Evolutionary conservation across 2,329 filamentous ascomycete species (phyloP).

Genomic region (Blumeria graminis): DNA sequence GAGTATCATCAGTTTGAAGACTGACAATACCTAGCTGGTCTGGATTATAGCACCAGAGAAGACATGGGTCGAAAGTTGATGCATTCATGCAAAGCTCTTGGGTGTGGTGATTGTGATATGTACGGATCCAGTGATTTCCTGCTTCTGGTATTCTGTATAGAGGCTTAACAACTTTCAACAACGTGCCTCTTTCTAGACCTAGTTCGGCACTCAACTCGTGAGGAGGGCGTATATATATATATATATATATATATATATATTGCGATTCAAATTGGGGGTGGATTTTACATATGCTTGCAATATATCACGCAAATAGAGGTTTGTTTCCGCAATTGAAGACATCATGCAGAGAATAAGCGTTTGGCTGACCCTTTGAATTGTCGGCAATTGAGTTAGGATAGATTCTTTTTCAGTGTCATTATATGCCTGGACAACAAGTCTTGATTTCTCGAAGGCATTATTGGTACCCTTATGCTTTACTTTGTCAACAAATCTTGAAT

Average conservation of each 20-base stretch:
- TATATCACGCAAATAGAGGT: constrained; percentile 4
- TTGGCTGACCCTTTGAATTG: constrained; percentile 4
- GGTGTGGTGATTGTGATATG: constrained; percentile 3
- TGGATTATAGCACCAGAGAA: not conserved
- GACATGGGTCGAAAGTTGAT: constrained; percentile 3
- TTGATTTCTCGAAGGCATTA: constrained; percentile 5
- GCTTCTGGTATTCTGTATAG: constrained; percentile 5
- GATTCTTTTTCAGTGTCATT: constrained; percentile 3
- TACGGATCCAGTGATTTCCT: constrained; percentile 4
- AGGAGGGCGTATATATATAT: constrained; percentile 1
- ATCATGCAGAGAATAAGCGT: constrained; percentile 3
- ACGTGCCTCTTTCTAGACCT: not conserved
- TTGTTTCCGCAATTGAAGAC: not conserved
- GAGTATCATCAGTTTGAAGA: constrained; percentile 5
- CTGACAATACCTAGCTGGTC: constrained; percentile 3
- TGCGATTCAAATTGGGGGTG: constrained; percentile 1
- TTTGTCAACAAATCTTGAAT: constrained; percentile 5
- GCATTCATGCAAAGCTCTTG: constrained; percentile 1
- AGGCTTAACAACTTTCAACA: constrained; percentile 3
- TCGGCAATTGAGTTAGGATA: constrained; percentile 5
- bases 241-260: too few relatives aligned
- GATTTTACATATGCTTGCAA: constrained; percentile 4
- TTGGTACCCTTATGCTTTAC: constrained; percentile 4
- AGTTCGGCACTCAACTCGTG: not conserved
- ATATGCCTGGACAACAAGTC: constrained; percentile 5